Percentiles rank a stretch among this genome's conserved stretches.
These are phyloP conservation scores for Hypomontagnella submonticulosa DNA, from an alignment of 495 filamentous ascomycete species.

Conservation along the genomic window DNA sequence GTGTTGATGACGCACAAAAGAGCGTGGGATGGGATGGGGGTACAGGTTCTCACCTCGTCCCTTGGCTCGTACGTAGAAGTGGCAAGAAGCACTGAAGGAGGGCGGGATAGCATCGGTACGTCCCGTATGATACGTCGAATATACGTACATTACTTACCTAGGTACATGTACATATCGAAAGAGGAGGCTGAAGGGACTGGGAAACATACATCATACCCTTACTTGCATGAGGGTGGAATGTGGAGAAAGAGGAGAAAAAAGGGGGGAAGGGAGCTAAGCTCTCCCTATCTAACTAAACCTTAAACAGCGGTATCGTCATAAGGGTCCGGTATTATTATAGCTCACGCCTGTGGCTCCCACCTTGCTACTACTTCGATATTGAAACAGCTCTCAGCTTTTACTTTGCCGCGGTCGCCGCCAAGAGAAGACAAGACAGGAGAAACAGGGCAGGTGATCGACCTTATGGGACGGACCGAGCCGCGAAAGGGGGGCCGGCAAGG, in stretches of 20 bases:
- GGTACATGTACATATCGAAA: neutral
- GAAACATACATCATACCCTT: slow-evolving; percentile 35
- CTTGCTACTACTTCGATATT: neutral
- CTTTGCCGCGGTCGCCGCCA: slow-evolving; percentile 38
- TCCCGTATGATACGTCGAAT: slow-evolving; percentile 33
- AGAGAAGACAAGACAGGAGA: neutral
- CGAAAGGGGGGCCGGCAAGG: slow-evolving; percentile 7
- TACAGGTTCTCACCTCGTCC: slow-evolving; percentile 1
- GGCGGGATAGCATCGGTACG: slow-evolving; percentile 34
- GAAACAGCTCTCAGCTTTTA: neutral
- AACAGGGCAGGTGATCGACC: slow-evolving; percentile 29
- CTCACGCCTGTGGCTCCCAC: neutral
- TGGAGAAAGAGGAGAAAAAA: slow-evolving; percentile 7
- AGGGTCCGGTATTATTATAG: slow-evolving; percentile 6
- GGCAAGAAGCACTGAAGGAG: slow-evolving; percentile 14
- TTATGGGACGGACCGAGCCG: slow-evolving; percentile 40
- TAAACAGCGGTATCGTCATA: neutral
- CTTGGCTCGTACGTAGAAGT: slow-evolving; percentile 34
- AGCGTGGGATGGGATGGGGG: slow-evolving; percentile 27
- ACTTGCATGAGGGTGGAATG: slow-evolving; percentile 35
- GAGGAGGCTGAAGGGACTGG: slow-evolving; percentile 35
- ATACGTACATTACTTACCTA: slow-evolving; percentile 6
- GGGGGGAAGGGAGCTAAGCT: neutral
- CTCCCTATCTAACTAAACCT: slow-evolving; percentile 2
- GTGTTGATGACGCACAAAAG: slow-evolving; percentile 33